Percentiles rank a stretch among this genome's conserved stretches.
Conservation (phyloP, 495 filamentous ascomycete species). For the Cenococcum geophilum region DNA sequence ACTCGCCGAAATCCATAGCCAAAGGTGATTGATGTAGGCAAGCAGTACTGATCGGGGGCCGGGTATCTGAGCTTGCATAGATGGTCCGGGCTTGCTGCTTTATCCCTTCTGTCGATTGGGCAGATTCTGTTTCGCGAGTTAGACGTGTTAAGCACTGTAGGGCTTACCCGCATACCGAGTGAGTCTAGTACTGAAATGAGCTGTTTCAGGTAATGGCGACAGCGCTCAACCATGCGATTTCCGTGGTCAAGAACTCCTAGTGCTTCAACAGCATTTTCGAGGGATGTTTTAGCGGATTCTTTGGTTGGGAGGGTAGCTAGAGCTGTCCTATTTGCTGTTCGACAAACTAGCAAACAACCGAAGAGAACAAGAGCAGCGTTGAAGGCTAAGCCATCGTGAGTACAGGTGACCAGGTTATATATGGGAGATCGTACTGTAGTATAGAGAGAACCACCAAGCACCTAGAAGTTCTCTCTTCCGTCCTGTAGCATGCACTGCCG, state of each 20-base stretch:
- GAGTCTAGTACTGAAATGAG: conserved; percentile 33
- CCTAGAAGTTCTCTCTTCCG: conserved; percentile 36
- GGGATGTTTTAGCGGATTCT: conserved; percentile 24
- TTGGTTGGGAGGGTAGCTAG: too few species aligned
- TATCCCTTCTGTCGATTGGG: too few species aligned
- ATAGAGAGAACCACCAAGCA: conserved; percentile 44
- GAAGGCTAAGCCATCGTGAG: conserved; percentile 33
- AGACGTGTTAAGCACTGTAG: background rate
- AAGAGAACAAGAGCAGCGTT: conserved; percentile 41
- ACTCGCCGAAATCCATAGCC: conserved; percentile 42
- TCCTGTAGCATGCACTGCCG: conserved; percentile 29
- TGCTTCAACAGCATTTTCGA: conserved; percentile 35
- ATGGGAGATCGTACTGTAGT: conserved; percentile 35
- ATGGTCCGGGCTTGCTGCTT: too few species aligned
- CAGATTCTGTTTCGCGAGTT: too few species aligned
- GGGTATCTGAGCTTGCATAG: too few species aligned
- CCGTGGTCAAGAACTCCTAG: conserved; percentile 39
- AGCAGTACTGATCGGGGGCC: too few species aligned
- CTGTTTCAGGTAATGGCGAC: conserved; percentile 38
- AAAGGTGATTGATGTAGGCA: conserved; percentile 29
- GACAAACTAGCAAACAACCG: conserved; percentile 33
- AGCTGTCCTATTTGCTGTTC: too few species aligned
- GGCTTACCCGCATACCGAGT: conserved; percentile 24
- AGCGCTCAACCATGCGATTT: conserved; percentile 43
- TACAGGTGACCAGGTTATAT: background rate